Conservation (phyloP, 805 yeast species). For the Tetrapisispora namnaoensis region DNA sequence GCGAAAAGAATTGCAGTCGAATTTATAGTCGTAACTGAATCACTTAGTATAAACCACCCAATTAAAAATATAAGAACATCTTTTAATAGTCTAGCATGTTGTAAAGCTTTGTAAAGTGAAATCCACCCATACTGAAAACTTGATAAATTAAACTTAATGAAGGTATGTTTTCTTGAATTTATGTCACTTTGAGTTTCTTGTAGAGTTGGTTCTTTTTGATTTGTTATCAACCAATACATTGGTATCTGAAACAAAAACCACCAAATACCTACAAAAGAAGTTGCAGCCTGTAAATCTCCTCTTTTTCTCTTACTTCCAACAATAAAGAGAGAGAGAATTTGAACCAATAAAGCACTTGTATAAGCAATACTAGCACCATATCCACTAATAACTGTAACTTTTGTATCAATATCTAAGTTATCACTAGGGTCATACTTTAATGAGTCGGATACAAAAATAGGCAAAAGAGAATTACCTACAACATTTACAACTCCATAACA, state of each 20-base stretch:
- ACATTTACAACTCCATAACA: constrained; percentile 73
- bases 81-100: constrained; percentile 46
- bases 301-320: constrained; percentile 25
- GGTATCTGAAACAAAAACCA: constrained; percentile 69
- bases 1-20: constrained; percentile 74
- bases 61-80: constrained; percentile 58
- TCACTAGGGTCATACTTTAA: constrained; percentile 9
- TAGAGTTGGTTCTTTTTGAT: constrained; percentile 1
- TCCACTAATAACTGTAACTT: constrained; percentile 50
- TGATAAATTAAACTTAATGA: constrained; percentile 4
- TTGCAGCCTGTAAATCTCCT: constrained; percentile 42
- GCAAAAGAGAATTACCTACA: constrained; percentile 67
- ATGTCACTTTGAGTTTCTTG: background rate
- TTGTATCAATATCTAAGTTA: constrained; percentile 24
- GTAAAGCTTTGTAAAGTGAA: constrained; percentile 45
- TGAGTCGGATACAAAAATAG: constrained; percentile 44
- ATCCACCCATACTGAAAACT: constrained; percentile 54
- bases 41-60: constrained; percentile 73
- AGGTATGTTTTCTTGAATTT: background rate
- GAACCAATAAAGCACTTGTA: constrained; percentile 58
- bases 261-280: constrained; percentile 62
- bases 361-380: constrained; percentile 66
- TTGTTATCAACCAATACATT: constrained; percentile 36
- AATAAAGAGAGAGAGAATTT: constrained; percentile 45
- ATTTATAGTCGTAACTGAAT: constrained; percentile 67